These are phyloP conservation scores for Globisporangium camurandrum DNA, from an alignment of 352 stramenopile species.

Conservation along the genomic window DNA sequence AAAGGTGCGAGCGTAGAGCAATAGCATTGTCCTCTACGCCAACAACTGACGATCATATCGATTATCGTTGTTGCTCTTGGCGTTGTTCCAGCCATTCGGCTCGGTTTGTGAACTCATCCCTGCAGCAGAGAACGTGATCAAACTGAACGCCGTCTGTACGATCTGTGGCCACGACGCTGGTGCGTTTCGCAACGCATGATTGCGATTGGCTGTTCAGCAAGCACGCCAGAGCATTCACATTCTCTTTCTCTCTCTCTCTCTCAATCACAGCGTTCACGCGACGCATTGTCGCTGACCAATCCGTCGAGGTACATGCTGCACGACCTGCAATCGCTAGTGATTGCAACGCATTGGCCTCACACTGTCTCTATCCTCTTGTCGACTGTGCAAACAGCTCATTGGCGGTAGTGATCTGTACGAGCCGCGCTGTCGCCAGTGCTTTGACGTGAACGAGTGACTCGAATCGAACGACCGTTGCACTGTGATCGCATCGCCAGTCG, in stretches of 20 bases:
- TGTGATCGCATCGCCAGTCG: neutral
- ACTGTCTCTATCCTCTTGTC: neutral
- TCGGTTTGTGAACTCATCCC: constrained; percentile 69
- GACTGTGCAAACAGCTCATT: constrained; percentile 40
- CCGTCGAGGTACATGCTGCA: constrained; percentile 68
- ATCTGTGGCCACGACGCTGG: constrained; percentile 67
- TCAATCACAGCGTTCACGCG: constrained; percentile 50
- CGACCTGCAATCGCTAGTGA: too few relatives aligned
- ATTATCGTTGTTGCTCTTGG: constrained; percentile 2
- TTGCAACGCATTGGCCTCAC: too few relatives aligned
- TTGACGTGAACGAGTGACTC: constrained; percentile 18
- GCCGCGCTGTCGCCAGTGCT: constrained; percentile 73
- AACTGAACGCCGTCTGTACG: constrained; percentile 80
- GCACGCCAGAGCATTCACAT: too few relatives aligned
- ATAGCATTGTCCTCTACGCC: neutral
- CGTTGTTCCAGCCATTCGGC: constrained; percentile 44
- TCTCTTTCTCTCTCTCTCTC: constrained; percentile 5
- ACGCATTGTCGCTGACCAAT: constrained; percentile 58
- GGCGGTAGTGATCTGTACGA: constrained; percentile 74
- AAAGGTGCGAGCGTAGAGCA: constrained; percentile 40
- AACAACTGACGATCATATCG: neutral
- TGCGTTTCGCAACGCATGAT: constrained; percentile 7
- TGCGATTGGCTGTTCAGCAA: neutral
- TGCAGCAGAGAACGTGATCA: constrained; percentile 67
- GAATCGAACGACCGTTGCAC: too few relatives aligned